Evolutionary conservation across 345 rosid species (phyloP), one percentile per base, ranked within the genome.

Genomic region (Arabidopsis arenosa): DNA sequence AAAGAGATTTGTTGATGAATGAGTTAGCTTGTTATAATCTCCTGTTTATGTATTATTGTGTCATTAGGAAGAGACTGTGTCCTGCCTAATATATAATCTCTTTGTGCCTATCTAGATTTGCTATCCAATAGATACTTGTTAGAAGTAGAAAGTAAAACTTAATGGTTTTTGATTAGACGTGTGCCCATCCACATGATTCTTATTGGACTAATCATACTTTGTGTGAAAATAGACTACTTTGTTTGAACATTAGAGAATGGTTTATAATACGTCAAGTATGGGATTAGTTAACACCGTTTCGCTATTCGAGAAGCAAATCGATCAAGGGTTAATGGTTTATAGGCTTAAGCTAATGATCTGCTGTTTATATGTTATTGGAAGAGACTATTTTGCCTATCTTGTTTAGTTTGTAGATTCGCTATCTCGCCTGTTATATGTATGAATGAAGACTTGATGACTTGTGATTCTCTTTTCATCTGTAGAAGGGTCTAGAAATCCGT

Each of bases 351-450:
- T 40, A 52, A 52, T 62, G n/a, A 28, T 61, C 21, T 62, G n/a
- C 14, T 32, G 37, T 45, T 73, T 26, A 28, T 9, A 11, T 40
- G 21, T 39, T 51, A 40, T 13, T 28, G 33, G 59, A 52, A 73
- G n/a, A 62, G 57, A 55, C 57, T 55, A 44, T 33, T 55, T 2
- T 11, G 18, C 40, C 15, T 44, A 44, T 74, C 57, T 45, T 65
- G 48, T 26, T 43, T 32, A 6, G 13, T 61, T 11, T 51, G 59
- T 21, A 23, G 49, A 9, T 9, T 45, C 26, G 26, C 36, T 18
- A 3, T 58, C 45, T 33, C n/a, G 60, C 18, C 28, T 14, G 3
- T n/a, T 9, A 1, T 53, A 39, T 6, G 9, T 23, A 7, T 37
- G 72, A 53, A 23, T 5, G 4, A 52, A 37, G n/a, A 36, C 2